Conservation (phyloP, 2,329 filamentous ascomycete genomes). For the Monilinia polystroma region DNA sequence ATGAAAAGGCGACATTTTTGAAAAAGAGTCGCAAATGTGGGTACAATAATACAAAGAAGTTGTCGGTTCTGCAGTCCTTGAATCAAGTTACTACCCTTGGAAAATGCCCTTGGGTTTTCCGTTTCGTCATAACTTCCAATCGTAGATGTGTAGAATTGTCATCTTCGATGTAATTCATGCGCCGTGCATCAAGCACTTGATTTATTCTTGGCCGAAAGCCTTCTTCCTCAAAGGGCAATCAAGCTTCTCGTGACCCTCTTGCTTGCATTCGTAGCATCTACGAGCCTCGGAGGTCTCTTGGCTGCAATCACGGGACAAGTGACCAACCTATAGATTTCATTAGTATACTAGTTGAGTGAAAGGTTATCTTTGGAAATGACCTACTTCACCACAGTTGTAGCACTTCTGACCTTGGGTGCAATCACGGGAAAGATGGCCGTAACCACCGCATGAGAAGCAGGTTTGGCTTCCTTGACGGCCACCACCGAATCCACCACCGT, state of each 20-base stretch:
- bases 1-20: conserved; percentile 14
- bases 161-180: conserved; percentile 34
- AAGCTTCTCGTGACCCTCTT: conserved; percentile 67
- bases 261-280: conserved; percentile 96
- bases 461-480: conserved; percentile 68
- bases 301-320: conserved; percentile 73
- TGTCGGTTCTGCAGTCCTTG: conserved; percentile 35
- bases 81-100: conserved; percentile 39
- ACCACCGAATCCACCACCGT: conserved; percentile 43
- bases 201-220: conserved; percentile 46
- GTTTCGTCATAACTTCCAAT: conserved; percentile 34
- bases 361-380: conserved; percentile 51
- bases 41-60: conserved; percentile 38
- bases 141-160: conserved; percentile 33
- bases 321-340: conserved; percentile 17
- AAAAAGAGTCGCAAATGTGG: neutral
- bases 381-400: conserved; percentile 97
- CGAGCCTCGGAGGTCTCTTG: conserved; percentile 89
- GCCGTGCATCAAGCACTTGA: conserved; percentile 45
- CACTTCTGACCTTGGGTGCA: conserved; percentile 99
- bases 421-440: conserved; percentile 94
- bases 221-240: conserved; percentile 63
- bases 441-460: conserved; percentile 97
- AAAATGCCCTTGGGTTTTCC: conserved; percentile 36
- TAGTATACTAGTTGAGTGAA: neutral